Base-by-base conservation (phyloP, 2,329 filamentous ascomycete species). In the Botrytis sinoallii region DNA sequence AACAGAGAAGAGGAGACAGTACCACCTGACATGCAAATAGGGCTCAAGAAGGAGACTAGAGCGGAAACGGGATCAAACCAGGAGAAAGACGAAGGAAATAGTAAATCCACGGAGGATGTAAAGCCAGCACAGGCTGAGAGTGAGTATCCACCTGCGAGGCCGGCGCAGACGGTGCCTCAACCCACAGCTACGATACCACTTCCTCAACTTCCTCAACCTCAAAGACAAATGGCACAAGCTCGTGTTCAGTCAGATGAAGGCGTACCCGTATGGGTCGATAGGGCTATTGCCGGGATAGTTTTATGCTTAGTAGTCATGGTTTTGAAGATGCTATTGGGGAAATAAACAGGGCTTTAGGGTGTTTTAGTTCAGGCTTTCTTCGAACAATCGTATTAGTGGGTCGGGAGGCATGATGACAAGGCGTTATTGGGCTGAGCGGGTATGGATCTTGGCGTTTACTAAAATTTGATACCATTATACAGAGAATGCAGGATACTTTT, bases 201-300 rank as follows among this genome's bases (percentile, higher is more conserved):
- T 57, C 46, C 57, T 46, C 44, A 40, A 46, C 20, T 52, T 14
- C 35, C 38, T 48, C 70, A 55, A 40, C 25, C 55, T 7, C 68
- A 32, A 44, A 57, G 61, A 35, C 68, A 66, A 73, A 74, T 61
- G 76, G 68, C 72, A 73, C 76, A 72, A 75, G 69, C 76, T 55
- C 79, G 79, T 35, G 75, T 81, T 61, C 74, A 66, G 12, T 79
- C 81, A 74, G 81, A 85, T 70, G 86, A 88, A 42, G 88, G 85
- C 3, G 87, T 93, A 25, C 88, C 91, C 2, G 83, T 90, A 20
- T 97, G 93, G 92, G 86, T 97, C 29, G 95, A 97, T 82, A 89
- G 93, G 76, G 88, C 91, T 55, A 97, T 97, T 77, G 89, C 91
- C 35, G 91, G 89, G 10, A 83, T 97, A 29, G 85, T 93, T 0